Evolutionary conservation across 164 flowering plant species (phyloP).

Genomic region (Tetracentron sinense): DNA sequence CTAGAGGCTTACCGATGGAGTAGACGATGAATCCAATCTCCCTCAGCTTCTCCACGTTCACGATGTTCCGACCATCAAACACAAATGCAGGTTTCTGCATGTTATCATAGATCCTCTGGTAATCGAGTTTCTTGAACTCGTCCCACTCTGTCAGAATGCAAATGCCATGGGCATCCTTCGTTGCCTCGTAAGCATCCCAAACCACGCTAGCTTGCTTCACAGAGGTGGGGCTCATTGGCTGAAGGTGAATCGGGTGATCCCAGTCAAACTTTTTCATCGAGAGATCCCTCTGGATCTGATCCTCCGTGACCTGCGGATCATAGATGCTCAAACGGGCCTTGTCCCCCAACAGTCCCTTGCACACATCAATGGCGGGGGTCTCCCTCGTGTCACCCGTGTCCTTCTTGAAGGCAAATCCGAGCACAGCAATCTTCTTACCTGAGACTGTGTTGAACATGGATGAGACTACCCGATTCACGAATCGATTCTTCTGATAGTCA

Average conservation of each 20-base stretch:
- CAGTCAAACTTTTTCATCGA: constrained; percentile 66
- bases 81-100: constrained; percentile 73
- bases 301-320: constrained; percentile 69
- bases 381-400: too few species aligned
- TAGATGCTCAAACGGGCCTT: constrained; percentile 64
- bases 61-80: constrained; percentile 57
- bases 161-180: constrained; percentile 58
- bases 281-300: constrained; percentile 65
- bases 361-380: constrained; percentile 64
- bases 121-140: constrained; percentile 56
- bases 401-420: constrained; percentile 71
- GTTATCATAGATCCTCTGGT: constrained; percentile 44
- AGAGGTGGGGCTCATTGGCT: constrained; percentile 47
- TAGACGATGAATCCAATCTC: constrained; percentile 62
- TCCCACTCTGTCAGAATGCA: constrained; percentile 82
- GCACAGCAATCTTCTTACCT: constrained; percentile 50
- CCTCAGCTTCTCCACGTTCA: constrained; percentile 49
- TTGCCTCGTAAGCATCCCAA: constrained; percentile 60
- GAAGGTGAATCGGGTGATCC: constrained; percentile 68
- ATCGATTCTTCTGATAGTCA: constrained; percentile 59
- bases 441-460: constrained; percentile 68
- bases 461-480: constrained; percentile 53
- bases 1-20: constrained; percentile 66
- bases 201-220: constrained; percentile 43
- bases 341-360: constrained; percentile 61